Base-by-base conservation (phyloP, 495 filamentous ascomycete genomes). In the Bathelium albidoporum region DNA sequence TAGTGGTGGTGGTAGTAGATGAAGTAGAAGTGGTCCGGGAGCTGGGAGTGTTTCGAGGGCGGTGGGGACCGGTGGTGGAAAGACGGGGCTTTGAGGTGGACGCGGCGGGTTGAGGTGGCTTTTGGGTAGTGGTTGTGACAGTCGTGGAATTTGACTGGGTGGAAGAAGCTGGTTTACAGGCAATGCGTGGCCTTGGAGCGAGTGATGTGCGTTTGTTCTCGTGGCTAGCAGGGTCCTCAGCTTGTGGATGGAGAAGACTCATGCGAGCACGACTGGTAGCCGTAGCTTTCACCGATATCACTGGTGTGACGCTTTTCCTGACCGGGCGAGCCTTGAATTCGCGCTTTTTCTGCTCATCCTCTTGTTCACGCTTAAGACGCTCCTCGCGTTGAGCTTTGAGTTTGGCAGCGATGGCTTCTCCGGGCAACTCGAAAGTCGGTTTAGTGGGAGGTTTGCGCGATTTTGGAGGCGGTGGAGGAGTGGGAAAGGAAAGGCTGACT, bases 371-470 rank as follows among this genome's bases (percentile, higher is more conserved):
- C 64, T 80, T 83, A 58, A 83, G 72, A 59, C 83, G 81, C 60
- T 86, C 85, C 68, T 90, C 88, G 28, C 78, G 80, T 59, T 83
- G 80, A 67, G 87, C 87, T 69, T 82, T 81, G 63, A 89, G 83
- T 60, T 82, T 84, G 10, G 83, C 84, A 26, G 87, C 86, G 34
- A 90, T 77, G 29, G 85, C 87, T 62, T 90, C 89, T 34, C 88
- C 87, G 0, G 87, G 86, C 26, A 92, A 78, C 69, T 87, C 83
- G 70, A 90, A 92, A 20, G 75, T 82, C 12, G 89, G 74, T 32
- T 76, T 79, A 4, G 86, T 88, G 11, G 81, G 81, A 9, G 80
- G 71, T 67, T 85, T 89, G 32, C 73, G 78, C 0, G 86, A 87
- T 43, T 74, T 87, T 82, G 65, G 72, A 66, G 68, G 76, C 60